Conservation (phyloP, 73 alveolate species). For the Diophrys appendiculata region DNA sequence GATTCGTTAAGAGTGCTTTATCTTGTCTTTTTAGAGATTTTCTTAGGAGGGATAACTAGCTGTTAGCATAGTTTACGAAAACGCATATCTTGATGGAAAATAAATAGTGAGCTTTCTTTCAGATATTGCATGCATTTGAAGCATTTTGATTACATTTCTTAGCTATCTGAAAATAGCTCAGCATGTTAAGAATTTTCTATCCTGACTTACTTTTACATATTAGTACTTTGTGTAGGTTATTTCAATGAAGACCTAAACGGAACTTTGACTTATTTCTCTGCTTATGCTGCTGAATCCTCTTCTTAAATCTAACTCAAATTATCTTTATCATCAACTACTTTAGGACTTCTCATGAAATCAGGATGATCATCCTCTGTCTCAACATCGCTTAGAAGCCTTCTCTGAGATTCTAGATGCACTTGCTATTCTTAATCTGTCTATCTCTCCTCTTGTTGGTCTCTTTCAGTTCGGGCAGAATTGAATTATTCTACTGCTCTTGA, state of each 20-base stretch:
- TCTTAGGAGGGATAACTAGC: neutral
- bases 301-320: neutral
- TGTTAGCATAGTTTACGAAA: neutral
- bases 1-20: neutral
- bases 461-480: too few species aligned
- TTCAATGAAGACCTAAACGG: neutral
- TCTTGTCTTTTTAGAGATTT: neutral
- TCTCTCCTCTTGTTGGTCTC: too few species aligned
- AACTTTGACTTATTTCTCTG: neutral
- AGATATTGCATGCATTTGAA: neutral
- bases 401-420: too few species aligned
- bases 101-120: conserved; percentile 13
- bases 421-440: too few species aligned
- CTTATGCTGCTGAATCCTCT: neutral
- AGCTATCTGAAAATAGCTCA: too few species aligned
- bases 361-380: too few species aligned
- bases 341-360: too few species aligned
- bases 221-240: neutral
- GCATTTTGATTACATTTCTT: too few species aligned
- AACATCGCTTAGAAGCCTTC: too few species aligned
- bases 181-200: too few species aligned
- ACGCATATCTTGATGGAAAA: neutral
- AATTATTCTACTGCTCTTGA: too few species aligned
- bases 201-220: neutral
- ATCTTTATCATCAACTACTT: too few species aligned